phyloP scores from a whole-genome alignment of 139 green algal genomes.

The Volvox reticuliferus region DNA sequence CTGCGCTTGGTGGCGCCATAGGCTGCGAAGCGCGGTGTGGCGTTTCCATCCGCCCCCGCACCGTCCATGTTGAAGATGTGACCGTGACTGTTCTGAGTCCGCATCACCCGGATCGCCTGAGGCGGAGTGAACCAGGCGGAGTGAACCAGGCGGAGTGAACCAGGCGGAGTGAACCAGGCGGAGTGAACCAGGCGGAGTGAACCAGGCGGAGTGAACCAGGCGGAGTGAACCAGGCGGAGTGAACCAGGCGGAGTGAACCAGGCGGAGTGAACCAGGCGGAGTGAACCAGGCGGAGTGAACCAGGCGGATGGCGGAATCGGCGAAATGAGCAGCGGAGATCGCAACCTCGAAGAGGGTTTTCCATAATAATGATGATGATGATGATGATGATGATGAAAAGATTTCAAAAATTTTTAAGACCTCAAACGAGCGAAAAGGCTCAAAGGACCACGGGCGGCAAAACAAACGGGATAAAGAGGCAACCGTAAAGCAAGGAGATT shows the following conservation, averaged over 20 bases:
- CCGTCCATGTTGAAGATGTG: slow-evolving; percentile 95
- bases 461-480: no score
- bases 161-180: neutral
- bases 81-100: slow-evolving; percentile 79
- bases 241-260: neutral
- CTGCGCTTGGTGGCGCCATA: slow-evolving; percentile 95
- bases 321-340: no score
- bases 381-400: no score
- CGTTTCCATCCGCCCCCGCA: slow-evolving; percentile 79
- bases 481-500: no score
- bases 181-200: neutral
- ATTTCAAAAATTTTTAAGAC: no score
- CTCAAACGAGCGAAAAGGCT: no score
- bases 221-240: no score
- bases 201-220: neutral
- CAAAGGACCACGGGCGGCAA: no score
- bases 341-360: no score
- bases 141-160: no score
- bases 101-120: slow-evolving; percentile 92
- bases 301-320: neutral
- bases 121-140: neutral
- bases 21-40: slow-evolving; percentile 91
- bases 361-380: no score
- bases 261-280: neutral
- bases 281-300: no score